Percentiles rank a stretch among this genome's conserved stretches.
Evolutionary conservation across 306 rosid species (phyloP).

Genomic region (Lathyrus sativus): DNA sequence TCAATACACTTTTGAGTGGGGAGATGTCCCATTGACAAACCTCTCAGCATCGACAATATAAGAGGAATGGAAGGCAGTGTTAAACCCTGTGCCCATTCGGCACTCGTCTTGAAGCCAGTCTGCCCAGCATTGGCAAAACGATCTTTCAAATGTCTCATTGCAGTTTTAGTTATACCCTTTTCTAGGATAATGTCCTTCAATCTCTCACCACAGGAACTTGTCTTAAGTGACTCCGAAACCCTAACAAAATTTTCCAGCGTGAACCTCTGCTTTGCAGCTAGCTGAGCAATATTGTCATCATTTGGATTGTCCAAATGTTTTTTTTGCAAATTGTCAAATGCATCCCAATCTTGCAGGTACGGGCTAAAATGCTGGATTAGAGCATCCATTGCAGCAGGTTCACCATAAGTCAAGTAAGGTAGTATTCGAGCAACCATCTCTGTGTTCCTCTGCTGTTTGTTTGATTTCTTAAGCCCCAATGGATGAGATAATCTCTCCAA

Average conservation of each 20-base stretch:
- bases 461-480: slow-evolving; percentile 75
- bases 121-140: slow-evolving; percentile 75
- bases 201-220: slow-evolving; percentile 97
- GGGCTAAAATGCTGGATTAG: slow-evolving; percentile 93
- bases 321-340: slow-evolving; percentile 81
- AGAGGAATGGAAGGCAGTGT: slow-evolving; percentile 88
- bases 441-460: slow-evolving; percentile 95
- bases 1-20: slow-evolving; percentile 87
- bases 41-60: slow-evolving; percentile 91
- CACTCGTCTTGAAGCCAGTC: slow-evolving; percentile 62
- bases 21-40: slow-evolving; percentile 91
- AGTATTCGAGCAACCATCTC: slow-evolving; percentile 99
- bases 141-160: slow-evolving; percentile 78
- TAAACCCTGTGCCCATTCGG: slow-evolving; percentile 74
- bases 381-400: slow-evolving; percentile 98
- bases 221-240: slow-evolving; percentile 93
- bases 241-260: slow-evolving; percentile 96
- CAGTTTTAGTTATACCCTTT: slow-evolving; percentile 78
- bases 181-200: slow-evolving; percentile 90
- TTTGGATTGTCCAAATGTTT: slow-evolving; percentile 68
- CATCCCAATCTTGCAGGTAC: slow-evolving; percentile 93
- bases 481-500: slow-evolving; percentile 97
- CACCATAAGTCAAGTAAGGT: slow-evolving; percentile 98
- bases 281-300: slow-evolving; percentile 74
- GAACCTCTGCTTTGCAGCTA: slow-evolving; percentile 84